Base-by-base conservation (phyloP, 371 early-diverging fungal genomes). In the Blakeslea trispora region DNA sequence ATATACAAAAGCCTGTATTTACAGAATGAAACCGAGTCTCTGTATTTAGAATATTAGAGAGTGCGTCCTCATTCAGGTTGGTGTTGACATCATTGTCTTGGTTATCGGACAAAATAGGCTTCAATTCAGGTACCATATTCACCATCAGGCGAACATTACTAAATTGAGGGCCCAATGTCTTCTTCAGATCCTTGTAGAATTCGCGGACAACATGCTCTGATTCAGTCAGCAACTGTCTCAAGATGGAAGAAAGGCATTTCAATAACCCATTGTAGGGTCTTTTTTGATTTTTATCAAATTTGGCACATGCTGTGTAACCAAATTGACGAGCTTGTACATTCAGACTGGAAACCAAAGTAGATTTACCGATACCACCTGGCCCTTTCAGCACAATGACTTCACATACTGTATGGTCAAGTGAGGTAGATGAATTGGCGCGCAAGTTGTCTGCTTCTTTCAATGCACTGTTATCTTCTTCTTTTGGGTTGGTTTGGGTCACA, bases 311-410 rank as follows among this genome's bases (percentile, higher is more conserved):
- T 21, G 72, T 53, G 32, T 70, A 77, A 13, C 78, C 77, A 43
- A 59, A 69, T 19, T 72, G 72, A 15, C 77, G 59, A 19, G 77
- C 70, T 10, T 74, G 63, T 2, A 59, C 62, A 45, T 70, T 64
- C 2, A 77, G 58, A 10, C 62, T 63, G 15, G 60, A 59, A 5
- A 68, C 63, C 9, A 76, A 41, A 14, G 73, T 66, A 11, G 77
- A 73, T 60, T 76, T 76, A 0, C 74, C 75, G 35, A 74, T 68
- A 35, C 78, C 78, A 31, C 72, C 75, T 11, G 66, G 70, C 2
- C 78, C 78, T 15, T 60, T 66, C 15, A 77, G 51, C 1, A 74
- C 72, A 11, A 72, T 61, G 11, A 77, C 59, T 23, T 71, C 63
- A 18, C 68, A 69, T 5, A 39, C 31, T 1, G 64, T 51, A 48